Percentiles rank a stretch among this genome's conserved stretches.
Conservation (phyloP, 257 asterid species). For the Fraxinus cuspidata region DNA sequence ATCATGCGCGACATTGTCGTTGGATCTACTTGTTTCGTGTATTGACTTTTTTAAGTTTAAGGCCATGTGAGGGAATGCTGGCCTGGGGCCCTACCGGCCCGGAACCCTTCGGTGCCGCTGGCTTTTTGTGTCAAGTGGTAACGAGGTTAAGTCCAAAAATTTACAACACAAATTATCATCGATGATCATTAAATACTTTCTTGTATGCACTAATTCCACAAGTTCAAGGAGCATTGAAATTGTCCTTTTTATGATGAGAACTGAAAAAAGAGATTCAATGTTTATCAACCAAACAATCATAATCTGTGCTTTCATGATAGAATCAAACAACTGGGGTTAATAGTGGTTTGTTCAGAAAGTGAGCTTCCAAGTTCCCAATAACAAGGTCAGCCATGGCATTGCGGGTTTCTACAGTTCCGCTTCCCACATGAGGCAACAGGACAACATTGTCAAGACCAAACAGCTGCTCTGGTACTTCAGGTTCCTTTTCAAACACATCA, state of each 20-base stretch:
- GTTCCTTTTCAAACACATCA: constrained; percentile 78
- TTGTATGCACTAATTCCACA: not conserved
- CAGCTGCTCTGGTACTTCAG: constrained; percentile 56
- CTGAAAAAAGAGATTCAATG: not conserved
- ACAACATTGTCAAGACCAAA: constrained; percentile 62
- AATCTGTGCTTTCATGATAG: not conserved
- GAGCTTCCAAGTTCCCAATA: constrained; percentile 64
- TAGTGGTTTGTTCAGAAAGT: constrained; percentile 60
- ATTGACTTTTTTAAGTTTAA: too few species aligned
- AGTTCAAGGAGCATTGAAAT: not conserved
- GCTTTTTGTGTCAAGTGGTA: too few species aligned
- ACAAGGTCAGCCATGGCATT: constrained; percentile 78
- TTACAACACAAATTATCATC: not conserved
- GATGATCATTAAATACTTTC: too few species aligned
- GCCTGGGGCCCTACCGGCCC: too few species aligned
- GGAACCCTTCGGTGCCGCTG: too few species aligned
- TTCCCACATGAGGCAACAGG: constrained; percentile 69
- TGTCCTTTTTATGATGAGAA: not conserved
- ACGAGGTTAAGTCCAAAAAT: not conserved
- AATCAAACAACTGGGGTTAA: constrained; percentile 64
- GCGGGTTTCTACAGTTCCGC: constrained; percentile 63
- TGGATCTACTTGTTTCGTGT: too few species aligned
- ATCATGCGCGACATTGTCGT: too few species aligned
- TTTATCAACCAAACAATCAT: not conserved
- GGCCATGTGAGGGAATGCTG: too few species aligned